Evolutionary conservation across 208 protist genomes (phyloP), one percentile per base, ranked within the genome.

Genomic region (Vickermania ingenoplastis): DNA sequence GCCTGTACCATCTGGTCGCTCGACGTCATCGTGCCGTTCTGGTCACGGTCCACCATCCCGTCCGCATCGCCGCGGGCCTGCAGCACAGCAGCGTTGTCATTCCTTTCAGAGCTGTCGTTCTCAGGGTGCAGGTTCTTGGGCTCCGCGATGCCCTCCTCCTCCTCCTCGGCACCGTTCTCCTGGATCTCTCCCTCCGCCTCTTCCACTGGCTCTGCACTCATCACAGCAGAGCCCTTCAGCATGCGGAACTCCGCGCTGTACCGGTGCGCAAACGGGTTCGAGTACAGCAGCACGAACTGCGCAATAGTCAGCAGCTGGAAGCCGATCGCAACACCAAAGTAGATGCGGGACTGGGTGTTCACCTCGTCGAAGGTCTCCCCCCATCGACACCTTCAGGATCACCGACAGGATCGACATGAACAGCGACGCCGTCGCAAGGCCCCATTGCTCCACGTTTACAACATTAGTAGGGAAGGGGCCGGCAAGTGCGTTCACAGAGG

Each of bases 401-500:
- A 77, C 28, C 4, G 57, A 67, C 41, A 83, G 31, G 31, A 69
- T 13, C 1, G 61, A 67, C 27, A 73, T 61, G 57, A 67, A 30
- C 22, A 79, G 13, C n/a, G 61, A 68, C 17, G 70, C 54, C 41
- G 71, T 25, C 26, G 41, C 49, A 31, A 73, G 25, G 24, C 82
- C 82, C 41, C 17, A 56, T 62, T 84, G 68, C 24, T 77, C 29
- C 1, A 55, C 71, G 49, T 68, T 56, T 22, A 63, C 73, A 49
- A 81, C 82, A 31, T 69, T 65, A 3, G 57, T 56, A 23, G 80
- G 80, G 30, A 87, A 75, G 0, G 62, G 65, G n/a, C 57, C 75
- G 4, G 64, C 78, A 17, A 91, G 53, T 14, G 77, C 81, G 36
- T 76, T 82, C 4, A 74, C 63, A n/a, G 54, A 67, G n/a, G 75